Percentiles rank a stretch among this genome's conserved stretches.
phyloP scores from a whole-genome alignment of 441 rosid species.

The Euphorbia schlechtendalii region DNA sequence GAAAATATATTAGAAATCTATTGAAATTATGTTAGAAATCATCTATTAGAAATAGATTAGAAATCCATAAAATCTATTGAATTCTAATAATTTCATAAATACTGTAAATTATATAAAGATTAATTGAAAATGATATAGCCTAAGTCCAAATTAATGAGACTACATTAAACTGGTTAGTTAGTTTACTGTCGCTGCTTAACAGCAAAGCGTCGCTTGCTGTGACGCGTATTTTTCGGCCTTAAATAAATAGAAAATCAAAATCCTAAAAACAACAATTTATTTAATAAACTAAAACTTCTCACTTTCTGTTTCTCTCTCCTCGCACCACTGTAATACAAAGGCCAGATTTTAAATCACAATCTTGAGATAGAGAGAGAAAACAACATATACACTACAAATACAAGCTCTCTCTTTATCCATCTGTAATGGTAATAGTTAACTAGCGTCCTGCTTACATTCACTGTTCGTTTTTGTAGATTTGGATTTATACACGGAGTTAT shows the following conservation, averaged over 20 bases:
- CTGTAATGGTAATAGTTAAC: not conserved
- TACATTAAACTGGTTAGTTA: not conserved
- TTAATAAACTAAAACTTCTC: not conserved
- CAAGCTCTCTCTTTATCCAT: constrained; percentile 2
- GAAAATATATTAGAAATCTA: too few species aligned
- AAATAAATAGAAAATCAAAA: too few species aligned
- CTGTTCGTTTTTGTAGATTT: constrained; percentile 6
- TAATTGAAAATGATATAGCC: too few species aligned
- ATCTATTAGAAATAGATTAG: too few species aligned
- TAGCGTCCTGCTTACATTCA: not conserved
- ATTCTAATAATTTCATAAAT: too few species aligned
- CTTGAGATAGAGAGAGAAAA: constrained; percentile 22
- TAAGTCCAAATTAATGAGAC: too few species aligned
- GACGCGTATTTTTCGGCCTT: not conserved
- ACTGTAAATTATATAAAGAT: too few species aligned
- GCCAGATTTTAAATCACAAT: constrained; percentile 27
- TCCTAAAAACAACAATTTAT: not conserved
- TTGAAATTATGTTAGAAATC: too few species aligned
- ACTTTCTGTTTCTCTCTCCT: not conserved
- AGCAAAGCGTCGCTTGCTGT: constrained; percentile 4
- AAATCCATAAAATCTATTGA: too few species aligned
- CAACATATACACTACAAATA: not conserved
- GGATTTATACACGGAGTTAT: constrained; percentile 1
- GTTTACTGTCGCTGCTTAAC: constrained; percentile 8
- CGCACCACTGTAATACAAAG: constrained; percentile 7